Evolutionary conservation across 2,329 filamentous ascomycete species (phyloP).

Genomic region (Stemphylium vesicarium): DNA sequence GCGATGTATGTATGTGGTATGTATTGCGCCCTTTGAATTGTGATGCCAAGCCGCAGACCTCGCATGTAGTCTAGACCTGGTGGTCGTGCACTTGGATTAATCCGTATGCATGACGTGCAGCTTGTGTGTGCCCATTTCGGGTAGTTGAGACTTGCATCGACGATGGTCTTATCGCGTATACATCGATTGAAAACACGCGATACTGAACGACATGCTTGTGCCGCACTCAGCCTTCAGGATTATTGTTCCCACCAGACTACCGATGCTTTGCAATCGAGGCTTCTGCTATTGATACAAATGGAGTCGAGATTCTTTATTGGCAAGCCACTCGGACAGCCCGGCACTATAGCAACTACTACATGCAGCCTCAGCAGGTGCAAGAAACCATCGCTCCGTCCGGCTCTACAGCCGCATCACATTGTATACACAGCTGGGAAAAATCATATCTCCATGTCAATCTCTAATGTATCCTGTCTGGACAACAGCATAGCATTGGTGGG

Average conservation of each 20-base stretch:
- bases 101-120: constrained; percentile 11
- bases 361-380: too few species aligned
- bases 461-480: not conserved
- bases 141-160: constrained; percentile 3
- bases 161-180: constrained; percentile 5
- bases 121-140: not conserved
- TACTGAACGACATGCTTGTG: not conserved
- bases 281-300: too few species aligned
- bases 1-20: constrained; percentile 2
- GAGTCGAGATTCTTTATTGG: too few species aligned
- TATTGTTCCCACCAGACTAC: too few species aligned
- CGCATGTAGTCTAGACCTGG: constrained; percentile 10
- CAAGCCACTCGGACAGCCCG: too few species aligned
- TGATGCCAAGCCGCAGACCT: constrained; percentile 10
- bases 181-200: not conserved
- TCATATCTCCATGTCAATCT: not conserved
- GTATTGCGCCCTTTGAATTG: constrained; percentile 3
- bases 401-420: not conserved
- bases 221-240: too few species aligned
- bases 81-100: constrained; percentile 4
- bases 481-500: not conserved
- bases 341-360: too few species aligned
- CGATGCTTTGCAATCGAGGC: too few species aligned
- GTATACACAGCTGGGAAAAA: not conserved
- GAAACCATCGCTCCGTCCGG: too few species aligned